Evolutionary conservation across 2,329 filamentous ascomycete genomes (phyloP), one percentile per base, ranked within the genome.

Genomic region (Endothia cerciana): DNA sequence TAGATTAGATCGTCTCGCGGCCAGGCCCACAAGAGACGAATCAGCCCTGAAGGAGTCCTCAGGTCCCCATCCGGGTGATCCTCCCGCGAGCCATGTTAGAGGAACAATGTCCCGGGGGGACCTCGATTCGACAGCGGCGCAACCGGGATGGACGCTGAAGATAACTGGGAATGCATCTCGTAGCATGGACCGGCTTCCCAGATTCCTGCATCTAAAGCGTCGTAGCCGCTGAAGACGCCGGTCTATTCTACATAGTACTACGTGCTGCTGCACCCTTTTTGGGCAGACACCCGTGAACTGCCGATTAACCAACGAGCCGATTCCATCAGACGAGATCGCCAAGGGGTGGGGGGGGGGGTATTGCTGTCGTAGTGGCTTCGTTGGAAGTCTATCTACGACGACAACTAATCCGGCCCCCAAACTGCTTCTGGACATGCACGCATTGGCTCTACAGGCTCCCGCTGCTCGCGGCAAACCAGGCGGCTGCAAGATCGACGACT

Each of bases 161-260:
- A 47, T 17, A 28, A 45, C 41, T 55, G 55, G 45, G 53, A 60
- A 49, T 47, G 53, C 38, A 33, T 66, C 36, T 25, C 56, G 28
- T 22, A 53, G n/a, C 62, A 19, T 41, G 19, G 28, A 13, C 10
- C 57, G 38, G 51, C 47, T 47, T 25, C 49, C 36, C 30, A 57
- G 30, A 22, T 45, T 33, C 60, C 22, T 59, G n/a, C 36, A 60
- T 63, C 58, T 60, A 60, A 60, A 61, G 59, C 59, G 45, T 61
- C 59, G 58, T 51, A 61, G 59, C 59, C 64, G 64, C 64, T 63
- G 55, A 66, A 66, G 58, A 62, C 64, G 64, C 64, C 64, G 53
- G 64, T 41, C 47, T 51, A 30, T 7, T 36, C n/a, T n/a, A n/a
- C n/a, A n/a, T n/a, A n/a, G n/a, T n/a, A n/a, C n/a, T n/a, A n/a